These are phyloP conservation scores for Blastomyces parvus DNA, from an alignment of 2,329 filamentous ascomycete species.

Conservation along the genomic window DNA sequence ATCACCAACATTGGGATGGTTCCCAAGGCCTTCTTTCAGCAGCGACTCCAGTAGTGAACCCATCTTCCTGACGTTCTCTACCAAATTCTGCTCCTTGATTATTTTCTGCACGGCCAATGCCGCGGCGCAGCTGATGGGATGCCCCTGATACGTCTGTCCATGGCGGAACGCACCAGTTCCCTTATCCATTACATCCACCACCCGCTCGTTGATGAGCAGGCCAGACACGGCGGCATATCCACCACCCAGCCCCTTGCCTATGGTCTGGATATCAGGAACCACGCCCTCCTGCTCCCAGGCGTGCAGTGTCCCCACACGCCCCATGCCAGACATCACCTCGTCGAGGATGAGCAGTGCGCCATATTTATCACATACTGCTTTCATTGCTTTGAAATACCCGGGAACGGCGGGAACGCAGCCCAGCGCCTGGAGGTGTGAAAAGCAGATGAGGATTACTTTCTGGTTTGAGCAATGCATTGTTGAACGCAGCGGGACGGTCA, in stretches of 20 bases:
- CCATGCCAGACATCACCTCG: slow-evolving; percentile 62
- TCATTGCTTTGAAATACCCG: slow-evolving; percentile 62
- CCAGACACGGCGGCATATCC: slow-evolving; percentile 49
- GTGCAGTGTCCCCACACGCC: slow-evolving; percentile 48
- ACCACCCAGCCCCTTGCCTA: slow-evolving; percentile 51
- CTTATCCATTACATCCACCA: slow-evolving; percentile 41
- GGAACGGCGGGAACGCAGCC: slow-evolving; percentile 57
- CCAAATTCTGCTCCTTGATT: slow-evolving; percentile 47
- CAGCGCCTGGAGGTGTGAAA: slow-evolving; percentile 40
- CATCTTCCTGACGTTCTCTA: slow-evolving; percentile 49
- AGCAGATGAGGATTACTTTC: not conserved
- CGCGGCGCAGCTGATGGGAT: slow-evolving; percentile 47
- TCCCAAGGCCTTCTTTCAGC: slow-evolving; percentile 37
- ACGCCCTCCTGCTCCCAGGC: slow-evolving; percentile 52
- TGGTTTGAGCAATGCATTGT: too few species aligned
- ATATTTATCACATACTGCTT: slow-evolving; percentile 58
- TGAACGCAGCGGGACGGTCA: not conserved
- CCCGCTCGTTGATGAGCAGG: slow-evolving; percentile 42
- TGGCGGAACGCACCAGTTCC: slow-evolving; percentile 46
- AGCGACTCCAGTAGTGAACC: slow-evolving; percentile 38
- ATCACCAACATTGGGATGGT: slow-evolving; percentile 46
- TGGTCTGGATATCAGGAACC: slow-evolving; percentile 50
- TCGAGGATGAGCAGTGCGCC: slow-evolving; percentile 69
- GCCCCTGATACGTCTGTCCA: slow-evolving; percentile 54
- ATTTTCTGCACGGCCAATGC: slow-evolving; percentile 53